A percentile compares a stretch with the other conserved stretches of the same genome.
phyloP scores from a whole-genome alignment of 1,284 basidiomycete genomes.

The Cutaneotrichosporon dermatis region DNA sequence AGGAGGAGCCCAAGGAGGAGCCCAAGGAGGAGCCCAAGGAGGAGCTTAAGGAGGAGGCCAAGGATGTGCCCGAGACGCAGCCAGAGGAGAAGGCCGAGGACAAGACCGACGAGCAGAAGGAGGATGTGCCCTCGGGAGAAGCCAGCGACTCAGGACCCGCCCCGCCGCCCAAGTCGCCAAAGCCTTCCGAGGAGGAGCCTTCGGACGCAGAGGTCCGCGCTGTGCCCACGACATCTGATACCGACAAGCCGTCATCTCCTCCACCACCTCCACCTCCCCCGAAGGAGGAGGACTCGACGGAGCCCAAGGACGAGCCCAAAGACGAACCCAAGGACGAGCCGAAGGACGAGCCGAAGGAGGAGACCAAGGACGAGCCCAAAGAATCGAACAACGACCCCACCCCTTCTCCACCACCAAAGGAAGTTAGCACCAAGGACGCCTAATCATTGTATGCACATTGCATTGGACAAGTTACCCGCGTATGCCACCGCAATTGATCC shows the following conservation, averaged over 20 bases:
- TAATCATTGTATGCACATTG: slow-evolving; percentile 5
- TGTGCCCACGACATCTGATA: too few relatives aligned
- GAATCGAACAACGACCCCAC: slow-evolving; percentile 3
- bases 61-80: neutral
- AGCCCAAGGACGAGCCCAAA: neutral
- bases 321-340: neutral
- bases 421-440: neutral
- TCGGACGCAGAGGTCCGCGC: neutral
- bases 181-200: neutral
- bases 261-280: neutral
- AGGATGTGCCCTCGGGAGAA: too few relatives aligned
- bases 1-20: too few relatives aligned
- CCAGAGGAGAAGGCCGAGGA: neutral
- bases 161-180: neutral
- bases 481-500: too few relatives aligned
- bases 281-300: neutral
- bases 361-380: neutral
- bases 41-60: slow-evolving; percentile 7
- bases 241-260: too few relatives aligned
- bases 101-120: too few relatives aligned
- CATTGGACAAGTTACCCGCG: neutral
- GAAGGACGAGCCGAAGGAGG: neutral
- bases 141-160: neutral
- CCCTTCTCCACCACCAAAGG: neutral
- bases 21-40: too few relatives aligned